A percentile compares a stretch with the other conserved stretches of the same genome.
Conservation (phyloP, 2,329 filamentous ascomycete species). For the Stemphylium vesicarium region DNA sequence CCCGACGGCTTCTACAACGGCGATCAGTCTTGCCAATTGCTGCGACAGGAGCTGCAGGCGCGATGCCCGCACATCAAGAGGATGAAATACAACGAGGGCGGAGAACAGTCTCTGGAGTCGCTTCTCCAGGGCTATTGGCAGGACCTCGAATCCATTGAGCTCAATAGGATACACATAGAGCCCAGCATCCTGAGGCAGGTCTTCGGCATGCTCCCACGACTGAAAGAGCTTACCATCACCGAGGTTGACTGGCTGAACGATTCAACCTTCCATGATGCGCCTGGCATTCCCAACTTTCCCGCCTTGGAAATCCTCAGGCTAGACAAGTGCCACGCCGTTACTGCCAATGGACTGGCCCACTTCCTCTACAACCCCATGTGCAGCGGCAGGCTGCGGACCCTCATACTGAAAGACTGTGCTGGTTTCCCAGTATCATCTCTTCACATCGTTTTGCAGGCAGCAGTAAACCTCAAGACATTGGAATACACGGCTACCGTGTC, state of each 20-base stretch:
- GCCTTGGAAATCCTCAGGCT: slow-evolving; percentile 75
- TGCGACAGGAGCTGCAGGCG: slow-evolving; percentile 84
- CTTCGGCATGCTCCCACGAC: slow-evolving; percentile 68
- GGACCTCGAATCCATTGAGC: slow-evolving; percentile 74
- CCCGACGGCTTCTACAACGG: slow-evolving; percentile 87
- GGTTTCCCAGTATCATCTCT: slow-evolving; percentile 69
- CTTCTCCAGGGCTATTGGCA: slow-evolving; percentile 73
- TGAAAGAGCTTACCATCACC: slow-evolving; percentile 77
- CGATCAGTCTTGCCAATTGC: slow-evolving; percentile 73
- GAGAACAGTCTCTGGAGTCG: slow-evolving; percentile 77
- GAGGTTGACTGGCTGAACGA: slow-evolving; percentile 75
- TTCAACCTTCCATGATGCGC: slow-evolving; percentile 71
- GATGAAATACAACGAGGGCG: slow-evolving; percentile 82
- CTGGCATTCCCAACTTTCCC: slow-evolving; percentile 74
- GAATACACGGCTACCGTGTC: slow-evolving; percentile 63
- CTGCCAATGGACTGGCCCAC: slow-evolving; percentile 70
- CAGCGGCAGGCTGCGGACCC: slow-evolving; percentile 66
- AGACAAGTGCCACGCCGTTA: slow-evolving; percentile 73
- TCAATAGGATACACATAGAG: slow-evolving; percentile 72
- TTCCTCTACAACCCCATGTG: slow-evolving; percentile 68
- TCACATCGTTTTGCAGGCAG: slow-evolving; percentile 65
- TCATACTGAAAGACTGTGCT: slow-evolving; percentile 72
- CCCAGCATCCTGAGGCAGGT: slow-evolving; percentile 73
- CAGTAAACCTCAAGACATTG: slow-evolving; percentile 64
- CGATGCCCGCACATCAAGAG: slow-evolving; percentile 84